Conservation (phyloP, 2,329 filamentous ascomycete genomes). For the Cytospora mali region DNA sequence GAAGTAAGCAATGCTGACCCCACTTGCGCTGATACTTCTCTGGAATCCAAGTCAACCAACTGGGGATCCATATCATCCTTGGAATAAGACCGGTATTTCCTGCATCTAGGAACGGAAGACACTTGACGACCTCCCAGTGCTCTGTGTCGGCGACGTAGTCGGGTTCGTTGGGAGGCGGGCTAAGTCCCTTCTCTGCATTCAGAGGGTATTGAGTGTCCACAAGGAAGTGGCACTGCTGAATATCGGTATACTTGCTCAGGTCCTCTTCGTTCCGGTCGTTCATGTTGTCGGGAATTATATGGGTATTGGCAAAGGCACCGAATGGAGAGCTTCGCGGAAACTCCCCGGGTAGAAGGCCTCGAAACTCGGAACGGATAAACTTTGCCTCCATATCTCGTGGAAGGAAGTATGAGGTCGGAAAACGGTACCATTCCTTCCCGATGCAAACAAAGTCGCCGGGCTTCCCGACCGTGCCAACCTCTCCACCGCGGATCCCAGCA, state of each 20-base stretch:
- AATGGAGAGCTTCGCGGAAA: slow-evolving; percentile 75
- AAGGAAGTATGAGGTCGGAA: slow-evolving; percentile 89
- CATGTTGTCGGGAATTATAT: slow-evolving; percentile 79
- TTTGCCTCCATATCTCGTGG: slow-evolving; percentile 82
- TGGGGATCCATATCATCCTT: slow-evolving; percentile 80
- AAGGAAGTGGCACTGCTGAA: slow-evolving; percentile 77
- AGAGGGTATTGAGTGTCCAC: slow-evolving; percentile 83
- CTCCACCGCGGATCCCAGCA: slow-evolving; percentile 49
- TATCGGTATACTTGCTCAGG: slow-evolving; percentile 78
- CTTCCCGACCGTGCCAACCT: slow-evolving; percentile 50
- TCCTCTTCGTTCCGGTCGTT: slow-evolving; percentile 93
- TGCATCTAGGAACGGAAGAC: slow-evolving; percentile 79
- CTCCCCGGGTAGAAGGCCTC: slow-evolving; percentile 84
- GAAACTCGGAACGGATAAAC: slow-evolving; percentile 89
- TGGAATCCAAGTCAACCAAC: slow-evolving; percentile 66
- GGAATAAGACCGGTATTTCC: slow-evolving; percentile 72
- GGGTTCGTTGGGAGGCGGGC: slow-evolving; percentile 70
- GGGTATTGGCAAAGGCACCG: slow-evolving; percentile 80
- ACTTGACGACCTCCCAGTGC: slow-evolving; percentile 79
- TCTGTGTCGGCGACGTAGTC: slow-evolving; percentile 73
- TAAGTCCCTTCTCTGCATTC: slow-evolving; percentile 39
- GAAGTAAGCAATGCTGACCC: slow-evolving; percentile 86
- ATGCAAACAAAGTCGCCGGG: slow-evolving; percentile 77
- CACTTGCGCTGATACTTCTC: slow-evolving; percentile 72
- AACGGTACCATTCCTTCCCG: slow-evolving; percentile 98